Conservation (phyloP, 164 flowering plant species). For the Vitis cinerea region DNA sequence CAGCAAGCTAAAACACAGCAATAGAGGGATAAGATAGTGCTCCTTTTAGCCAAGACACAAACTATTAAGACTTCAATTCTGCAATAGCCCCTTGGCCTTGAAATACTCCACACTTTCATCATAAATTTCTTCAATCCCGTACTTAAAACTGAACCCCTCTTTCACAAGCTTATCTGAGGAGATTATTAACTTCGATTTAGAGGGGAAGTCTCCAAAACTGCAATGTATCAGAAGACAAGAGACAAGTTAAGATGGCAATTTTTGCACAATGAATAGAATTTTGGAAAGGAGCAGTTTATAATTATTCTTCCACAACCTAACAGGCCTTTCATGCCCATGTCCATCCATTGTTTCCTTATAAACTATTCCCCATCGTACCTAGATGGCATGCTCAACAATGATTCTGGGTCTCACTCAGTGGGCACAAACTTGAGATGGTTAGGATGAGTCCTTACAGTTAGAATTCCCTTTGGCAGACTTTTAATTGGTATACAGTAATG, state of each 20-base stretch:
- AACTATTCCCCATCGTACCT: too few species aligned
- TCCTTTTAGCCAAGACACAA: too few species aligned
- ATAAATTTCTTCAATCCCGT: slow-evolving; percentile 60
- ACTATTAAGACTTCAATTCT: slow-evolving; percentile 16
- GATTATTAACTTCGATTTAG: slow-evolving; percentile 54
- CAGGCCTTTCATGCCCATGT: too few species aligned
- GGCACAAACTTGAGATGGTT: too few species aligned
- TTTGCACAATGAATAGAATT: too few species aligned
- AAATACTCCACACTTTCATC: slow-evolving; percentile 62
- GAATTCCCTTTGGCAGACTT: too few species aligned
- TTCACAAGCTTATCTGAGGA: slow-evolving; percentile 64
- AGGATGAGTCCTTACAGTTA: too few species aligned
- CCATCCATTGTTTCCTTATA: too few species aligned
- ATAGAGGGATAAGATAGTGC: not conserved
- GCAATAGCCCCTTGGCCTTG: slow-evolving; percentile 46
- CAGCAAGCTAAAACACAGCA: not conserved
- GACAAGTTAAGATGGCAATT: not conserved
- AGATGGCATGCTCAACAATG: too few species aligned
- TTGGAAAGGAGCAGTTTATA: not conserved
- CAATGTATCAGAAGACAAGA: slow-evolving; percentile 2
- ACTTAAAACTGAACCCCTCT: slow-evolving; percentile 77
- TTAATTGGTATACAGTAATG: too few species aligned
- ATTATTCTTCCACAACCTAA: not conserved
- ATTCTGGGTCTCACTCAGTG: too few species aligned
- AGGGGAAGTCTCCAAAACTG: slow-evolving; percentile 73